phyloP scores from a whole-genome alignment of 495 filamentous ascomycete species.

The Tuber magnatum region DNA sequence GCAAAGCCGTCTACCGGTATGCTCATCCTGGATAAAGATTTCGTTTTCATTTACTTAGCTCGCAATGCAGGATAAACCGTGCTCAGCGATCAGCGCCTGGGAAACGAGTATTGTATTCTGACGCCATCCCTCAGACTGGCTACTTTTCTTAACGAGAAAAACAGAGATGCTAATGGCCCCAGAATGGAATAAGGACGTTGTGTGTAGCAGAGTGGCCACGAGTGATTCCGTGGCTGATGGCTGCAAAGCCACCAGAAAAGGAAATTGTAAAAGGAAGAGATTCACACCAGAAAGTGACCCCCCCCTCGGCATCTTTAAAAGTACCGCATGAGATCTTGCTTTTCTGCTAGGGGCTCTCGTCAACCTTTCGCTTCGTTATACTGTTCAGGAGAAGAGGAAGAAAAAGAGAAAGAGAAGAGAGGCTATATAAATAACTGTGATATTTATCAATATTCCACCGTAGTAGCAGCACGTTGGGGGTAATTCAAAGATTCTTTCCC shows the following conservation, averaged over 20 bases:
- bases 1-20: too few species aligned
- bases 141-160: too few species aligned
- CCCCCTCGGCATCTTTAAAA: too few species aligned
- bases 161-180: too few species aligned
- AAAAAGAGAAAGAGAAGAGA: not conserved
- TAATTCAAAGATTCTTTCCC: not conserved
- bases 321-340: not conserved
- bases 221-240: not conserved
- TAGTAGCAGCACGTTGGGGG: not conserved
- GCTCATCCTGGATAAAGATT: not conserved
- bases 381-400: not conserved
- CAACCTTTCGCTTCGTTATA: not conserved
- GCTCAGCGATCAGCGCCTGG: not conserved
- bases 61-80: not conserved
- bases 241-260: not conserved
- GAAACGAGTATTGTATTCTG: not conserved
- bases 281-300: not conserved
- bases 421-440: not conserved
- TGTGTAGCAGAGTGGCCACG: not conserved
- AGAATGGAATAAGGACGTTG: not conserved
- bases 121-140: too few species aligned
- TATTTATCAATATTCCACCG: not conserved
- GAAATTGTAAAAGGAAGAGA: not conserved
- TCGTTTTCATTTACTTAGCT: not conserved
- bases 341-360: not conserved